These are phyloP conservation scores for Marasmius fiardii DNA, from an alignment of 1,284 basidiomycete species.

Conservation along the genomic window DNA sequence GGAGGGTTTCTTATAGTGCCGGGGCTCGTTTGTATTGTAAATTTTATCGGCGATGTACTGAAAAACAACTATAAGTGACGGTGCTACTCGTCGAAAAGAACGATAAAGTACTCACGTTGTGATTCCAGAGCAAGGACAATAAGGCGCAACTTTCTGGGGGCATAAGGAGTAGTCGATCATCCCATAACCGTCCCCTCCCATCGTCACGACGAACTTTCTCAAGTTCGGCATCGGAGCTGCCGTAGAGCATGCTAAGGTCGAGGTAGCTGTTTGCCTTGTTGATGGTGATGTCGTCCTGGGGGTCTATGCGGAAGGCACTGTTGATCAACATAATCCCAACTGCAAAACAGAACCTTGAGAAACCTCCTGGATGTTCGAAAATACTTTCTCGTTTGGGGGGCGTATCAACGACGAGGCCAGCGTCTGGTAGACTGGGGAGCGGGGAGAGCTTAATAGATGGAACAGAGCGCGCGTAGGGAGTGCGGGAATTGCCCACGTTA, in stretches of 20 bases:
- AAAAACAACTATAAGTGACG: not conserved
- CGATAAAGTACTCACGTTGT: conserved; percentile 53
- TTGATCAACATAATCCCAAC: conserved; percentile 80
- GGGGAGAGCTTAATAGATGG: conserved; percentile 33
- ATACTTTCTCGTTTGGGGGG: conserved; percentile 60
- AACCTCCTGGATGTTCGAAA: conserved; percentile 51
- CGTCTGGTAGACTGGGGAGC: conserved; percentile 23
- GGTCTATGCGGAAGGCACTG: conserved; percentile 65
- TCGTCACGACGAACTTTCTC: conserved; percentile 50
- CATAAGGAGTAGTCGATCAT: conserved; percentile 69
- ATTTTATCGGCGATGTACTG: conserved; percentile 73
- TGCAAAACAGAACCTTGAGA: conserved; percentile 71
- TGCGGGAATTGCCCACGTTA: conserved; percentile 53
- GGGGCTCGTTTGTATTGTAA: conserved; percentile 63
- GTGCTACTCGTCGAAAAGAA: conserved; percentile 1
- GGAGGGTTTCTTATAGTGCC: conserved; percentile 35
- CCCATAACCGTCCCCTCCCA: conserved; percentile 61
- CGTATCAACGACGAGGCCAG: conserved; percentile 53
- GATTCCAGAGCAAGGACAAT: conserved; percentile 72
- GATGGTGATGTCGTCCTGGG: conserved; percentile 45
- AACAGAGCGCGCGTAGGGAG: conserved; percentile 73
- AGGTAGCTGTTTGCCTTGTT: conserved; percentile 76
- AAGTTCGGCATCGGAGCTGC: conserved; percentile 48
- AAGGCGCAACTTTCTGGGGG: conserved; percentile 70
- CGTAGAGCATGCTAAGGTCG: conserved; percentile 76